These are phyloP conservation scores for Globisporangium camurandrum DNA, from an alignment of 352 stramenopile genomes.

Conservation along the genomic window DNA sequence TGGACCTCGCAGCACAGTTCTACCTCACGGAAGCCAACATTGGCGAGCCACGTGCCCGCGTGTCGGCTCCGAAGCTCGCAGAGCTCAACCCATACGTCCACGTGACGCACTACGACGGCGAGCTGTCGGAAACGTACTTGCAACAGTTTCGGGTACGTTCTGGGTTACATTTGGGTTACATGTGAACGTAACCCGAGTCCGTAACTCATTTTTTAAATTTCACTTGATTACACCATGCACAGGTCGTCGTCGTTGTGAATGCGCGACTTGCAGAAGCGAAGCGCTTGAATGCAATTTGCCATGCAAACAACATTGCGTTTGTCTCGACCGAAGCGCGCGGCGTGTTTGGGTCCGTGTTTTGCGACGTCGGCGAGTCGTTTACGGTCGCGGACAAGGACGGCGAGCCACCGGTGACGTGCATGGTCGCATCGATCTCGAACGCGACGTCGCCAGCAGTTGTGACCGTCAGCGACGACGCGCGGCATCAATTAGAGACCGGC, in stretches of 20 bases:
- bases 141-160: slow-evolving; percentile 57
- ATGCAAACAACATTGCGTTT: slow-evolving; percentile 84
- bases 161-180: background rate
- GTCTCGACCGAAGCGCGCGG: slow-evolving; percentile 89
- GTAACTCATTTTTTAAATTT: background rate
- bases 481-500: slow-evolving; percentile 95
- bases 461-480: slow-evolving; percentile 96
- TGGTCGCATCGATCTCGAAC: slow-evolving; percentile 92
- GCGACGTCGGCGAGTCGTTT: slow-evolving; percentile 96
- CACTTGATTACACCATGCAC: background rate
- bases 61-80: slow-evolving; percentile 85
- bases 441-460: slow-evolving; percentile 79
- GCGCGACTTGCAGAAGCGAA: slow-evolving; percentile 56
- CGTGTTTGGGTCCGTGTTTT: slow-evolving; percentile 96
- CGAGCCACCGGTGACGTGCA: slow-evolving; percentile 88
- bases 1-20: slow-evolving; percentile 95
- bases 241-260: slow-evolving; percentile 86
- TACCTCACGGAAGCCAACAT: slow-evolving; percentile 91
- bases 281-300: slow-evolving; percentile 81
- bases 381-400: slow-evolving; percentile 92
- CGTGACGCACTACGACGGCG: slow-evolving; percentile 55
- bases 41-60: slow-evolving; percentile 74
- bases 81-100: slow-evolving; percentile 97
- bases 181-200: background rate
- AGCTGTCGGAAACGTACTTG: slow-evolving; percentile 67